Base-by-base conservation (phyloP, 2,329 filamentous ascomycete species). In the Clarireedia hainanense region DNA sequence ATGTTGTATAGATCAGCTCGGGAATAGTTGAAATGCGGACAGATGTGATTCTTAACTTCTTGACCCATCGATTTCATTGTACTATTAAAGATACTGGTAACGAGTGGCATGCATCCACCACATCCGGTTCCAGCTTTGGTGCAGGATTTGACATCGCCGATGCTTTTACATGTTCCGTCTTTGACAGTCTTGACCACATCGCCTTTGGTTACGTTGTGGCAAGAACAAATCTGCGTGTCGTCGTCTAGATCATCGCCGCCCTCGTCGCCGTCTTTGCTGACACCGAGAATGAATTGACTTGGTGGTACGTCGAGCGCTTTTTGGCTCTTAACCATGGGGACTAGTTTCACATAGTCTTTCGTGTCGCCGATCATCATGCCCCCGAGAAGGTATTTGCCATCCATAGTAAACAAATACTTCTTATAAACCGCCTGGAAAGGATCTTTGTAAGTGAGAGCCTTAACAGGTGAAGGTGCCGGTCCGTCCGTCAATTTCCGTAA, bases 281-380 rank as follows among this genome's bases (percentile, higher is more conserved):
- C 83, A 0, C 91, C 91, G 2, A 96, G 75, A 60, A 96, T 95
- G 55, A 96, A 84, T 68, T 95, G 84, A 49, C 86, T 83, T 0
- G 91, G 91, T 0, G 89, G 82, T 0, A 89, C 75, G 14, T 95
- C 88, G 1, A 96, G 77, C 59, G 78, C 76, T 69, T 91, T 95
- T 67, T 90, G 87, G 61, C 81, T 85, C 74, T 91, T 95, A 54
- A 94, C 89, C 77, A 95, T 84, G 1, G 89, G 87, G 1, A 95
- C 88, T 23, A 96, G 74, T 70, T 92, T 95, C 72, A 95, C 81
- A 67, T 95, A 96, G 73, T 96, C 91, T 60, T 81, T 86, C 0
- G 89, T 95, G 66, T 96, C 91, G 40, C 91, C 91, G 59, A 96
- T 94, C 89, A 96, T 95, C 89, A 96, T 96, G 4, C 91, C 91